A percentile compares a stretch with the other conserved stretches of the same genome.
phyloP scores from a whole-genome alignment of 768 basidiomycete species.

The Tricholoma flavovirens region DNA sequence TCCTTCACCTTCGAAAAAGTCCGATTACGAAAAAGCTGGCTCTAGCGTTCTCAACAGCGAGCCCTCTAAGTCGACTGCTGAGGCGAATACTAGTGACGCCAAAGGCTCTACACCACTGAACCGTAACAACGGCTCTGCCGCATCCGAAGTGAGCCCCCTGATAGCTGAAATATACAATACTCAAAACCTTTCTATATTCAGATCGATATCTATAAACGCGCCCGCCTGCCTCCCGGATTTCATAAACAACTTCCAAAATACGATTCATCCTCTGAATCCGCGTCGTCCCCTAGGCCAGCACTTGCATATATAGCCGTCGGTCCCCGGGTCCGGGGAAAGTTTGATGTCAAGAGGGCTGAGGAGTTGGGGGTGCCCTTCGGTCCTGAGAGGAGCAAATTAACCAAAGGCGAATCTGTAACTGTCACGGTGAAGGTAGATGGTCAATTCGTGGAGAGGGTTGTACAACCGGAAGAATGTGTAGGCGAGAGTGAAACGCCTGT shows the following conservation, averaged over 20 bases:
- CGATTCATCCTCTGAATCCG: constrained; percentile 7
- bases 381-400: constrained; percentile 51
- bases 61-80: background rate
- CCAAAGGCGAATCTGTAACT: constrained; percentile 58
- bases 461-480: constrained; percentile 56
- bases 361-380: constrained; percentile 61
- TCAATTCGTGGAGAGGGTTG: constrained; percentile 38
- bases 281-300: constrained; percentile 25
- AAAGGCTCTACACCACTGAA: background rate
- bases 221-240: constrained; percentile 28
- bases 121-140: background rate
- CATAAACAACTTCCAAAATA: constrained; percentile 34
- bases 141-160: background rate
- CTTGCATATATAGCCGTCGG: constrained; percentile 49
- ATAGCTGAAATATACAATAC: background rate
- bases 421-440: constrained; percentile 44
- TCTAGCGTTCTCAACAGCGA: background rate
- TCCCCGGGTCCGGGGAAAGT: constrained; percentile 58
- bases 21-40: background rate
- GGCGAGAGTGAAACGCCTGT: constrained; percentile 46
- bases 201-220: constrained; percentile 25
- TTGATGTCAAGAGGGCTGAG: constrained; percentile 60
- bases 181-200: constrained; percentile 1
- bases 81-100: background rate
- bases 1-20: background rate